Evolutionary conservation across 208 protist genomes (phyloP).

Genomic region (Trypanosoma cruzi): DNA sequence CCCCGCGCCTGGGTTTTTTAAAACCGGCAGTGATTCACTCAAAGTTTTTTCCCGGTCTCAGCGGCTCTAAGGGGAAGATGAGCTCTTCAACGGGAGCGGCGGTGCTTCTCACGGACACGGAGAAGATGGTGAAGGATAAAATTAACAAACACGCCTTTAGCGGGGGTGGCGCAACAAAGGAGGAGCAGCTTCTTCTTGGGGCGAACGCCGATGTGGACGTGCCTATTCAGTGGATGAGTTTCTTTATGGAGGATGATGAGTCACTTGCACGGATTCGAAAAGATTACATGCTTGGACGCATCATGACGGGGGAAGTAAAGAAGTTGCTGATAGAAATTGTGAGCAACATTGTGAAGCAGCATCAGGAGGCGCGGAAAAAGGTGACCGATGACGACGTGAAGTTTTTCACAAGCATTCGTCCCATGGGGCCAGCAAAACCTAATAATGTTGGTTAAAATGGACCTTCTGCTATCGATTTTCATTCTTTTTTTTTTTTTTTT

Average conservation of each 20-base stretch:
- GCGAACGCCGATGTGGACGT: conserved; percentile 96
- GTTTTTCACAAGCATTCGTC: conserved; percentile 59
- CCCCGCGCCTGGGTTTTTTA: conserved; percentile 93
- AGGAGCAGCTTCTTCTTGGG: conserved; percentile 96
- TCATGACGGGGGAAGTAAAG: conserved; percentile 98
- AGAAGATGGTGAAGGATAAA: conserved; percentile 94
- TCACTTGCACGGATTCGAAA: conserved; percentile 79
- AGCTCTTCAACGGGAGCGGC: conserved; percentile 91
- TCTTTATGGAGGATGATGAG: conserved; percentile 98
- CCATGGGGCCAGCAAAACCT: conserved; percentile 69
- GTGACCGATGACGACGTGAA: conserved; percentile 92
- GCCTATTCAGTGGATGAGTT: conserved; percentile 97
- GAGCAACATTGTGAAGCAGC: conserved; percentile 75
- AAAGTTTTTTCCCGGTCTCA: conserved; percentile 99
- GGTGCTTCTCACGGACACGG: conserved; percentile 98
- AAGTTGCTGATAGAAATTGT: conserved; percentile 94
- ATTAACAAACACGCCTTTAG: conserved; percentile 99
- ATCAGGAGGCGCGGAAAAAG: conserved; percentile 90
- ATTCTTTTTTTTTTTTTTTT: background rate
- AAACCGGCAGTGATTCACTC: conserved; percentile 98
- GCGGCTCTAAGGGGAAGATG: conserved; percentile 98
- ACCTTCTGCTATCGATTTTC: background rate
- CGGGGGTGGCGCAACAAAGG: conserved; percentile 96
- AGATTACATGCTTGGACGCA: conserved; percentile 95
- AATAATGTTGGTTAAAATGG: background rate